Base-by-base conservation (phyloP, 2,329 filamentous ascomycete genomes). In the Penicillium occitanis region DNA sequence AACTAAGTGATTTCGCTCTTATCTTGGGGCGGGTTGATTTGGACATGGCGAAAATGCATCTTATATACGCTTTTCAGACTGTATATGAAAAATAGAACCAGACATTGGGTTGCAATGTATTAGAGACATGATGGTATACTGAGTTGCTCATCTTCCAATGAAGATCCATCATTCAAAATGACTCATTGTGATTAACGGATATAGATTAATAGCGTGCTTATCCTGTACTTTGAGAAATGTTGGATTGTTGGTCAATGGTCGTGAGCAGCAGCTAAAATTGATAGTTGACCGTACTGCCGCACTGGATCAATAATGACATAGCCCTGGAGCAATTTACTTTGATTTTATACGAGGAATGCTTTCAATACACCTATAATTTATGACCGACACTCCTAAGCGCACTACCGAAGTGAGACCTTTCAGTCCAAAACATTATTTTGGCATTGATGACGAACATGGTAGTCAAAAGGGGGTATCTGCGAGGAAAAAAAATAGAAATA, bases 381-480 rank as follows among this genome's bases (percentile, higher is more conserved):
- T 37, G n/a, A 57, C 33, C 33, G 53, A 57, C 11, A 57, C 53
- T 57, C 53, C 33, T 57, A 33, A 51, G 28, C 25, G 22, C 11
- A 22, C 53, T 57, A 57, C 53, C 53, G 33, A 57, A 55, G 48
- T 33, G 33, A 58, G 22, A 58, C n/a, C 19, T 57, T 64, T 57
- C 28, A 50, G 53, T 48, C 19, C 62, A 58, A 64, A 22, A 48
- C 28, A 46, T 30, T 35, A 63, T 28, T 17, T 64, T 64, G 62
- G 62, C 51, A 64, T 57, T 57, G 53, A 58, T 46, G 57, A 60
- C 37, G 57, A 46, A 22, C 35, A 46, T 48, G 37, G 50, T 58
- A 57, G 53, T 64, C 51, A 46, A 51, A 62, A 53, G 35, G 28
- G 61, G 62, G 62, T 64, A 64, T 64, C 62, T 64, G 62, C 53